phyloP scores from a whole-genome alignment of 2,329 filamentous ascomycete species.

The Hypoxylon sp. region DNA sequence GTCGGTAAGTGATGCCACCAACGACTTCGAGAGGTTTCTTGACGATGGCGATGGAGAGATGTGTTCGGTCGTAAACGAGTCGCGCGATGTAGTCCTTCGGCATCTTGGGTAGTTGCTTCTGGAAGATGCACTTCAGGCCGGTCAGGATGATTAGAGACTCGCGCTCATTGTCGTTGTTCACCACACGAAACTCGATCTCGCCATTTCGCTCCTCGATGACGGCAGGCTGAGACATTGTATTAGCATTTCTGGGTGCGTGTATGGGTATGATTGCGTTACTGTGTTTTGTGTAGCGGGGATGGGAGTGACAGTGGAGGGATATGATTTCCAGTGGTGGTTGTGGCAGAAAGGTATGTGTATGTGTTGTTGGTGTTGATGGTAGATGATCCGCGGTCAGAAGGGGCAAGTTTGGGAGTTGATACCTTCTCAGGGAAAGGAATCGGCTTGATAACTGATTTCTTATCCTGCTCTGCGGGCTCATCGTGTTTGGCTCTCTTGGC shows the following conservation, averaged over 20 bases:
- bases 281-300: not conserved
- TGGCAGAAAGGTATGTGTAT: not conserved
- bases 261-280: not conserved
- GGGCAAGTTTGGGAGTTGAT: constrained; percentile 22
- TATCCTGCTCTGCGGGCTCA: constrained; percentile 59
- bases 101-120: constrained; percentile 99
- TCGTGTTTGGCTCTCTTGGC: constrained; percentile 73
- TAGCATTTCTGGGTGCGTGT: constrained; percentile 41
- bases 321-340: not conserved
- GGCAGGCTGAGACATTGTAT: constrained; percentile 70
- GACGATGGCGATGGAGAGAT: constrained; percentile 95
- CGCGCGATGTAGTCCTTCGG: constrained; percentile 99
- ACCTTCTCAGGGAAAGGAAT: constrained; percentile 94
- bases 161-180: constrained; percentile 92
- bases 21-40: constrained; percentile 97
- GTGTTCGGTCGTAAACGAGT: constrained; percentile 95
- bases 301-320: not conserved
- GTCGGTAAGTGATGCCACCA: constrained; percentile 95
- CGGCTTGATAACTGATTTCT: constrained; percentile 68
- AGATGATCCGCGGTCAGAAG: constrained; percentile 26
- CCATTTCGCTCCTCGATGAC: constrained; percentile 93
- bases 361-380: too few species aligned
- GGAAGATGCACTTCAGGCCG: constrained; percentile 96
- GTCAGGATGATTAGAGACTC: constrained; percentile 95
- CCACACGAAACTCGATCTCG: constrained; percentile 96